Evolutionary conservation across 2,329 filamentous ascomycete species (phyloP).

Genomic region (Fusarium ambrosium): DNA sequence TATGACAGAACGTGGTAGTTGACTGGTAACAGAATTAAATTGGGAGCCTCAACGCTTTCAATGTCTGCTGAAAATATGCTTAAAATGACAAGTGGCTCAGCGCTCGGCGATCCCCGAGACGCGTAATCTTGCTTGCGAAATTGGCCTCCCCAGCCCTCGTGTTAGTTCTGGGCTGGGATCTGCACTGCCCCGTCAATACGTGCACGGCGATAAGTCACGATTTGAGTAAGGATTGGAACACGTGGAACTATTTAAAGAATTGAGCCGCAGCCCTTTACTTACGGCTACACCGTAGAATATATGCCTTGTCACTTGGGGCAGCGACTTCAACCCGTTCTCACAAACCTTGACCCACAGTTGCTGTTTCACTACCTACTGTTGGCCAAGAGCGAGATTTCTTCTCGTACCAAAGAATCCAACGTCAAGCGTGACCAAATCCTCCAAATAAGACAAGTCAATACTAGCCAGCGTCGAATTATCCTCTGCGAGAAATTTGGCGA

Average conservation of each 20-base stretch:
- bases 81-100: constrained; percentile 5
- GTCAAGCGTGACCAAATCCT: constrained; percentile 31
- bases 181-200: not conserved
- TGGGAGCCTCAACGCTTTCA: not conserved
- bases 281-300: too few species aligned
- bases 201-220: not conserved
- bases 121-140: constrained; percentile 1
- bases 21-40: not conserved
- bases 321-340: not conserved
- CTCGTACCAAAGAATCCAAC: not conserved
- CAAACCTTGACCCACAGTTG: not conserved
- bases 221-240: not conserved
- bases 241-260: not conserved
- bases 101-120: constrained; percentile 4
- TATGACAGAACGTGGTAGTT: too few species aligned
- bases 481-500: constrained; percentile 33
- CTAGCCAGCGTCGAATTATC: constrained; percentile 3
- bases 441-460: constrained; percentile 35
- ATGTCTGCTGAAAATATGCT: not conserved
- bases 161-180: not conserved
- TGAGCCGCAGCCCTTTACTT: not conserved
- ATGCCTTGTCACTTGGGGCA: not conserved
- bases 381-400: not conserved
- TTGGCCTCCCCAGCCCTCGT: not conserved
- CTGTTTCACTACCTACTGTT: not conserved